Conservation (phyloP, 805 yeast species). For the Tanozyma kutaoensis region DNA sequence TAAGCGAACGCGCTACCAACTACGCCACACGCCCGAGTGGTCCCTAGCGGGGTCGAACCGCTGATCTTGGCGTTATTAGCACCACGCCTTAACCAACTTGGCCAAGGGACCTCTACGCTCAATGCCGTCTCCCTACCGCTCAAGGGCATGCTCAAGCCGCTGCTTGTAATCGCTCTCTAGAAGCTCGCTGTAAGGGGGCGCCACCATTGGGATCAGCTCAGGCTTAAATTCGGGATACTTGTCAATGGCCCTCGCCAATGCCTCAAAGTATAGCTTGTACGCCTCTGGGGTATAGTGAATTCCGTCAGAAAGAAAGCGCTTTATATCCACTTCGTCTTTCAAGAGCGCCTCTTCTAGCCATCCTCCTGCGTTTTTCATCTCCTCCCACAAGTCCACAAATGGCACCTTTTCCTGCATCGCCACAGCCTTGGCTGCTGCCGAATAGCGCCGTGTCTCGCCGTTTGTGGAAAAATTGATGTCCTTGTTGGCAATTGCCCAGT, state of each 20-base stretch:
- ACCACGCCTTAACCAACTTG: slow-evolving; percentile 42
- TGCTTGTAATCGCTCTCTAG: too few relatives aligned
- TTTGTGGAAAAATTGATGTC: slow-evolving; percentile 24
- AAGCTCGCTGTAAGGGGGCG: slow-evolving; percentile 29
- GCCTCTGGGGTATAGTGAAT: slow-evolving; percentile 46
- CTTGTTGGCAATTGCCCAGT: slow-evolving; percentile 3
- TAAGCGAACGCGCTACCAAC: slow-evolving; percentile 1
- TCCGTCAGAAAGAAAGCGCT: slow-evolving; percentile 30
- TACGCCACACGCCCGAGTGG: slow-evolving; percentile 21
- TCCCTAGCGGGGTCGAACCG: slow-evolving; percentile 86
- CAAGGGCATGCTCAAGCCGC: too few relatives aligned
- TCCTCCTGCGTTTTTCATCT: slow-evolving; percentile 20
- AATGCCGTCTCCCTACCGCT: too few relatives aligned
- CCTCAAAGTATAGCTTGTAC: slow-evolving; percentile 36
- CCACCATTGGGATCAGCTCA: slow-evolving; percentile 17
- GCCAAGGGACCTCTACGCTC: slow-evolving; percentile 43
- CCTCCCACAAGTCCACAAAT: slow-evolving; percentile 40
- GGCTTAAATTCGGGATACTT: slow-evolving; percentile 38
- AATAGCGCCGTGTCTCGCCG: slow-evolving; percentile 32
- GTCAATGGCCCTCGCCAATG: slow-evolving; percentile 23
- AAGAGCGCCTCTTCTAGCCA: slow-evolving; percentile 26
- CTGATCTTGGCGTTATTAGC: slow-evolving; percentile 55
- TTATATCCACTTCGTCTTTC: slow-evolving; percentile 4
- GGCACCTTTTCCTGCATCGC: slow-evolving; percentile 38
- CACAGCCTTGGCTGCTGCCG: slow-evolving; percentile 32